phyloP scores from a whole-genome alignment of 768 basidiomycete species.

The Naganishia onofrii region DNA sequence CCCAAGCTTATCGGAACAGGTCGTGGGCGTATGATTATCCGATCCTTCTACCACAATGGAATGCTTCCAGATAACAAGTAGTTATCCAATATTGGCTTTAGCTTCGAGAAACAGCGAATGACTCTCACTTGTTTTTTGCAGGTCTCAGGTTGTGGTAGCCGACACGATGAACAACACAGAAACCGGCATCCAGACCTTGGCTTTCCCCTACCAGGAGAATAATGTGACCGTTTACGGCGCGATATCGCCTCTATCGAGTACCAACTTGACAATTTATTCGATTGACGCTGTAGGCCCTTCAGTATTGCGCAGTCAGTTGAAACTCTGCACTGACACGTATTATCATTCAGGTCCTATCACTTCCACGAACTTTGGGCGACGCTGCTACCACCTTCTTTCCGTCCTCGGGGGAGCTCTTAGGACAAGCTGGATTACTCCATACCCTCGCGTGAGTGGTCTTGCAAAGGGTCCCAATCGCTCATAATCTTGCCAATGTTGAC shows the following conservation, averaged over 20 bases:
- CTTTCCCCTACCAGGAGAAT: conserved; percentile 56
- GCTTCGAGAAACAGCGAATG: conserved; percentile 21
- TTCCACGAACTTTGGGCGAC: conserved; percentile 58
- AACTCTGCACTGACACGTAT: neutral
- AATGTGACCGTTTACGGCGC: conserved; percentile 54
- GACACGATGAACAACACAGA: neutral
- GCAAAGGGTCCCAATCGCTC: neutral
- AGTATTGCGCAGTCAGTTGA: conserved; percentile 15
- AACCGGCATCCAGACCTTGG: conserved; percentile 18
- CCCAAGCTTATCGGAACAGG: conserved; percentile 51
- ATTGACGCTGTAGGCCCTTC: conserved; percentile 32
- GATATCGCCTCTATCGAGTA: conserved; percentile 37
- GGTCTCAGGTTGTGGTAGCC: conserved; percentile 39
- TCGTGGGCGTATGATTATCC: conserved; percentile 62
- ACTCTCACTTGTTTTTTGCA: conserved; percentile 28
- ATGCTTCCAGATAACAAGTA: conserved; percentile 26
- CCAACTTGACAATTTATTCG: conserved; percentile 47
- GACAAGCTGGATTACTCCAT: conserved; percentile 52
- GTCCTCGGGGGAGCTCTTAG: conserved; percentile 50
- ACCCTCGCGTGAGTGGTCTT: conserved; percentile 45
- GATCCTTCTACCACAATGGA: conserved; percentile 59
- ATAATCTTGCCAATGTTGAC: too few species aligned
- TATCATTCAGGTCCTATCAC: conserved; percentile 53
- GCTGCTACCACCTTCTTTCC: conserved; percentile 57
- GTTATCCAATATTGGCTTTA: neutral